phyloP scores from a whole-genome alignment of 2,329 filamentous ascomycete genomes.

The Colletotrichum lupini region DNA sequence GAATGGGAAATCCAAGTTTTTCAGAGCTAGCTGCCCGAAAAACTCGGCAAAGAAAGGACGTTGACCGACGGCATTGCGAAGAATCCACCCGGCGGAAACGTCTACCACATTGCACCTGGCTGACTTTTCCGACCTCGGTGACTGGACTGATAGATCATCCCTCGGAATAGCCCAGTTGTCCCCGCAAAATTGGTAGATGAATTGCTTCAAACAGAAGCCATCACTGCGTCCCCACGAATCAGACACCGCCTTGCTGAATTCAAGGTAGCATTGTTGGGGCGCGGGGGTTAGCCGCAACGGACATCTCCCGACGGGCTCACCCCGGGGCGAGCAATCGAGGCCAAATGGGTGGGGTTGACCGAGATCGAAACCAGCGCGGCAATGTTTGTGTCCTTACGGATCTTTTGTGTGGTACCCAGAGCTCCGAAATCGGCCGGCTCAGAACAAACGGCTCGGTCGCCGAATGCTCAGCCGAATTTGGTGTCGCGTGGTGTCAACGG shows the following conservation, averaged over 20 bases:
- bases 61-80: background rate
- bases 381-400: background rate
- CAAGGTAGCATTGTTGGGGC: background rate
- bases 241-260: no score
- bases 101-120: background rate
- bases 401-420: background rate
- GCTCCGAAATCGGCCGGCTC: constrained; percentile 31
- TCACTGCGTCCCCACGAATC: background rate
- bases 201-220: background rate
- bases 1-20: background rate
- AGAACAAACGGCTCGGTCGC: constrained; percentile 11
- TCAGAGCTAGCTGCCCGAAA: background rate
- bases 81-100: constrained; percentile 1
- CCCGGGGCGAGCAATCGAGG: background rate
- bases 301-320: constrained; percentile 3
- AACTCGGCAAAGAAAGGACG: background rate
- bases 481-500: background rate
- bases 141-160: constrained; percentile 2
- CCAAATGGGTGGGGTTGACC: background rate
- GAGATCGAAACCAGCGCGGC: background rate
- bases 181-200: background rate
- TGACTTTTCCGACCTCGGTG: constrained; percentile 28
- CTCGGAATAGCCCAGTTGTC: background rate
- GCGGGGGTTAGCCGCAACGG: background rate
- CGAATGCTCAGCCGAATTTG: background rate